These are phyloP conservation scores for Huntiella moniliformis DNA, from an alignment of 2,329 filamentous ascomycete species.

Conservation along the genomic window DNA sequence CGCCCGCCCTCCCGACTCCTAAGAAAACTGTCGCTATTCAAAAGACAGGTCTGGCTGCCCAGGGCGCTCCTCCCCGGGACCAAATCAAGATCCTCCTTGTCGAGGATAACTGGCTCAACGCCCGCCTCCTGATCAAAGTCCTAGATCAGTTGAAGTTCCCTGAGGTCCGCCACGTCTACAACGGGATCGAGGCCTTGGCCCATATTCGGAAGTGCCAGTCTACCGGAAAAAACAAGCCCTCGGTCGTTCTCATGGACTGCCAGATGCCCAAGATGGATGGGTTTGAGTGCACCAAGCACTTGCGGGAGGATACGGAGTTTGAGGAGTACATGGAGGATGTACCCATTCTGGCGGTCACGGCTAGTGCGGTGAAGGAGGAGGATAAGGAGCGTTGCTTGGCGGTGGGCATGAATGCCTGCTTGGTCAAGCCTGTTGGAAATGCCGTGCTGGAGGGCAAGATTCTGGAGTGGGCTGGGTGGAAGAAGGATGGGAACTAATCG, in stretches of 20 bases:
- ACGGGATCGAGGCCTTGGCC: conserved; percentile 60
- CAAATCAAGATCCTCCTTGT: conserved; percentile 56
- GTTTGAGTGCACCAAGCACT: conserved; percentile 54
- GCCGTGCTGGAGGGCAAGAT: conserved; percentile 5
- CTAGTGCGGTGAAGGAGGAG: conserved; percentile 51
- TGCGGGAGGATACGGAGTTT: conserved; percentile 3
- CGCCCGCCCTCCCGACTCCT: too few species aligned
- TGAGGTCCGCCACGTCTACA: conserved; percentile 28
- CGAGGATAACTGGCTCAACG: conserved; percentile 42
- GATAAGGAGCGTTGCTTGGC: conserved; percentile 55
- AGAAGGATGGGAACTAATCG: too few species aligned
- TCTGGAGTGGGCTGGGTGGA: neutral
- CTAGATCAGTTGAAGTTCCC: conserved; percentile 13
- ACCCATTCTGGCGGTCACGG: conserved; percentile 68
- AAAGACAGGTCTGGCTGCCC: neutral
- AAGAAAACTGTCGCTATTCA: neutral
- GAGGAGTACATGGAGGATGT: conserved; percentile 35
- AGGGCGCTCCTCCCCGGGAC: conserved; percentile 22
- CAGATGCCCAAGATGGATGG: conserved; percentile 64
- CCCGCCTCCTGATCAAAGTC: conserved; percentile 13
- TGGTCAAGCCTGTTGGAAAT: conserved; percentile 52
- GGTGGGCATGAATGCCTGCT: conserved; percentile 60
- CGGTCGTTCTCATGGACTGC: conserved; percentile 64
- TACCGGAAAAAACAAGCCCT: conserved; percentile 37
- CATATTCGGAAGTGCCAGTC: conserved; percentile 41